These are phyloP conservation scores for Xylaria sp. DNA, from an alignment of 2,329 filamentous ascomycete genomes.

Conservation along the genomic window DNA sequence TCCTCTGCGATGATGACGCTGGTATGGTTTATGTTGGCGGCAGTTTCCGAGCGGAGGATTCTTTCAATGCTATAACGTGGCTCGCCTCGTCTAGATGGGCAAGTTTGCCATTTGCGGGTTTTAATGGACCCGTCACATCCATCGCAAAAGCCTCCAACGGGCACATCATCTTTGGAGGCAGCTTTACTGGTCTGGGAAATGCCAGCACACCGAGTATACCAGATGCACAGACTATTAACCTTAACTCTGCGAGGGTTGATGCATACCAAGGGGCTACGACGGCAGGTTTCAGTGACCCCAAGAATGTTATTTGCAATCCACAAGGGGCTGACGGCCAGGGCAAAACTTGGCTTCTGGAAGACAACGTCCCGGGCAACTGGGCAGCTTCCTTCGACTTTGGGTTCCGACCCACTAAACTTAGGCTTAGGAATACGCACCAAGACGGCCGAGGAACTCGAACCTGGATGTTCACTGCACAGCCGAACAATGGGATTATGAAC, in stretches of 20 bases:
- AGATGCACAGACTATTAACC: constrained; percentile 81
- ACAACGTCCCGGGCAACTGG: constrained; percentile 81
- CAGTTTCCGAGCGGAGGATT: constrained; percentile 78
- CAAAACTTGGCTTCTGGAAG: constrained; percentile 82
- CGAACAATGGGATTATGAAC: constrained; percentile 93
- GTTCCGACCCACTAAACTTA: constrained; percentile 85
- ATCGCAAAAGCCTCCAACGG: constrained; percentile 81
- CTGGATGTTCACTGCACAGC: constrained; percentile 84
- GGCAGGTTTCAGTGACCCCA: constrained; percentile 74
- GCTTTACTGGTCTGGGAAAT: constrained; percentile 88
- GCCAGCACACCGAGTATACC: constrained; percentile 69
- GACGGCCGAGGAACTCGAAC: constrained; percentile 86
- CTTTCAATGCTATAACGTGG: constrained; percentile 91
- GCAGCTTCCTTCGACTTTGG: constrained; percentile 80
- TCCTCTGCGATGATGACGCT: constrained; percentile 79
- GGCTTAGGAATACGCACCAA: constrained; percentile 84
- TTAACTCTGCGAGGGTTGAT: constrained; percentile 77
- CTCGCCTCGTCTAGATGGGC: constrained; percentile 70
- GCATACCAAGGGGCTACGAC: constrained; percentile 66
- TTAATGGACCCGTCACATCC: constrained; percentile 89
- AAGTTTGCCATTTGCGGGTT: constrained; percentile 87
- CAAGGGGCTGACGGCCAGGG: constrained; percentile 68
- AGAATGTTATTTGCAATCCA: constrained; percentile 82
- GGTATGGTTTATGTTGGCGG: constrained; percentile 91
- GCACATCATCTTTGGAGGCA: constrained; percentile 89